These are phyloP conservation scores for Brettanomyces anomalus DNA, from an alignment of 805 yeast genomes.

Conservation along the genomic window DNA sequence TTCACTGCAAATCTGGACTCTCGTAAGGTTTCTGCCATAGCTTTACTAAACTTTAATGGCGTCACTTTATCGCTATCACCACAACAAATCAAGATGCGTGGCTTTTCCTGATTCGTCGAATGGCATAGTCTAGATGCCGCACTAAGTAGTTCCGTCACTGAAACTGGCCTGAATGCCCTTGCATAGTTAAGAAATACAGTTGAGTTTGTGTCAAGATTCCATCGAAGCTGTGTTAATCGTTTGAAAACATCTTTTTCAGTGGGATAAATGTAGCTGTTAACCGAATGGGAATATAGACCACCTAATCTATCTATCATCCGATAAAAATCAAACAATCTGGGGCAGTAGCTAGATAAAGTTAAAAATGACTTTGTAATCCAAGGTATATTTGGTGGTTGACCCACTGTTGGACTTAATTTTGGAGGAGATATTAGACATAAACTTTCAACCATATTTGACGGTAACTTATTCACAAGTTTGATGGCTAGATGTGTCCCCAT, in stretches of 20 bases:
- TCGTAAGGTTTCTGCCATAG: conserved; percentile 22
- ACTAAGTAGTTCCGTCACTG: conserved; percentile 32
- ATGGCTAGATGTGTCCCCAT: conserved; percentile 46
- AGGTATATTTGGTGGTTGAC: conserved; percentile 9
- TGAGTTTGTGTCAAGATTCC: conserved; percentile 61
- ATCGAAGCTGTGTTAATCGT: conserved; percentile 51
- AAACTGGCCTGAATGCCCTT: conserved; percentile 38
- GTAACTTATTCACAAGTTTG: conserved; percentile 31
- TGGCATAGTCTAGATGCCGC: conserved; percentile 31
- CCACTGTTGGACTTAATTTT: conserved; percentile 6
- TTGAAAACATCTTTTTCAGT: conserved; percentile 25
- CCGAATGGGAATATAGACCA: conserved; percentile 54
- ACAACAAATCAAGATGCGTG: conserved; percentile 45
- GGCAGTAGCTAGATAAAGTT: conserved; percentile 29
- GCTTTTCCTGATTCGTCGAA: conserved; percentile 9
- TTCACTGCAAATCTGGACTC: conserved; percentile 23
- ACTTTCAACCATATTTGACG: conserved; percentile 34
- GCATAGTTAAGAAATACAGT: conserved; percentile 44
- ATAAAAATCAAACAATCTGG: conserved; percentile 43
- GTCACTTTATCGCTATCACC: conserved; percentile 53
- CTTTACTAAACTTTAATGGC: conserved; percentile 29
- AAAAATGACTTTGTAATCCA: conserved; percentile 14
- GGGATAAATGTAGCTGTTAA: conserved; percentile 41
- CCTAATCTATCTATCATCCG: conserved; percentile 52
- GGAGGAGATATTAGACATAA: conserved; percentile 43